Base-by-base conservation (phyloP, 2,329 filamentous ascomycete species). In the Celoporthe dispersa region DNA sequence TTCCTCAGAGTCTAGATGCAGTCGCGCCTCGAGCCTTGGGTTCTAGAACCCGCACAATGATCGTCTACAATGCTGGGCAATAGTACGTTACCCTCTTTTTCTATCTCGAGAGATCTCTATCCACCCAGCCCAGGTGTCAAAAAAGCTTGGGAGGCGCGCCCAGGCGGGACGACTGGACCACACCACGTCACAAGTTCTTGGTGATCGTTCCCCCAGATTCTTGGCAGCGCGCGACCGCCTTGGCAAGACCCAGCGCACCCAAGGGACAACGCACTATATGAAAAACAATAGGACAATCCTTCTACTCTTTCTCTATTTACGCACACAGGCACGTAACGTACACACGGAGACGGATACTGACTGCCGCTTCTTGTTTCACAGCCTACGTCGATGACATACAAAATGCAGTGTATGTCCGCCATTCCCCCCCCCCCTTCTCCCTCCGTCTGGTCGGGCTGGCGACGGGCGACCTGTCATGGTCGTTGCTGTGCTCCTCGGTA, bases 381-480 rank as follows among this genome's bases (percentile, higher is more conserved):
- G 83, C 83, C 79, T 71, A 69, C 67, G 82, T 84, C 78, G 79
- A 79, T 78, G 80, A 83, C 79, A 80, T 85, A 79, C 80, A 80
- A 81, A 85, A 85, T 83, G 81, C 81, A 79, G 81, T 85, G 83
- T 84, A 84, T 73, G 82, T 68, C 33, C 44, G 28, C 35, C 66
- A 55, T 71, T 68, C 67, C 60, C 66, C 39, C 68, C 67, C 64
- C 55, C 53, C 70, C 53, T 64, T 53, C 70, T 69, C 12, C n/a
- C 35, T 35, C 35, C 37, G 51, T 57, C 53, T 31, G 53, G 7
- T 31, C 25, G 5, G 53, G 28, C 6, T 33, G 53, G 53, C 28
- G 14, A 31, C 11, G n/a, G 12, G 12, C 28, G 14, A 19, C 19
- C 53, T 31, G 53, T 57, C 53, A 14, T 31, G 25, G 28, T 33